A percentile compares a stretch with the other conserved stretches of the same genome.
These are phyloP conservation scores for Plasmodium knowlesi DNA, from an alignment of 169 alveolate genomes.

Conservation along the genomic window DNA sequence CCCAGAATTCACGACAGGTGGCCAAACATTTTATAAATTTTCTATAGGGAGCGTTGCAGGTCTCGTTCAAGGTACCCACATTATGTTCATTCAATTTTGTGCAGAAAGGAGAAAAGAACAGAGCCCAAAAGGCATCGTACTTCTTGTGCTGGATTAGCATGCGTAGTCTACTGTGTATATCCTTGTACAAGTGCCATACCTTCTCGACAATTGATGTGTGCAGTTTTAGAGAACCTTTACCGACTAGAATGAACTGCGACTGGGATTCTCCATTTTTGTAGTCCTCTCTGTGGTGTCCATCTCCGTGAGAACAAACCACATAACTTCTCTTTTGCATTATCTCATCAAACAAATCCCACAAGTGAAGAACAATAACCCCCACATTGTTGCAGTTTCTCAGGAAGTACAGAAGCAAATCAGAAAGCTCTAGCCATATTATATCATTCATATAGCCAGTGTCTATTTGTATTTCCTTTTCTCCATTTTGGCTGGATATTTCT, in stretches of 20 bases:
- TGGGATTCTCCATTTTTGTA: background rate
- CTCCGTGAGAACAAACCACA: background rate
- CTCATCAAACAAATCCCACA: background rate
- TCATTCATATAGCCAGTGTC: constrained; percentile 51
- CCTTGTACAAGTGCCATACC: background rate
- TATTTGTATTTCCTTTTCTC: background rate
- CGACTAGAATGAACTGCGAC: background rate
- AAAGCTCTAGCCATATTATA: constrained; percentile 22
- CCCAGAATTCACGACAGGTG: background rate
- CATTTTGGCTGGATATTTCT: background rate
- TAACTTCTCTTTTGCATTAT: background rate
- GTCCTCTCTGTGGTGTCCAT: background rate
- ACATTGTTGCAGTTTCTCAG: background rate
- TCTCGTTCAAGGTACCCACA: background rate
- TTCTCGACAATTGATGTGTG: background rate
- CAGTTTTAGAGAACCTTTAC: background rate
- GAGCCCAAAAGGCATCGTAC: background rate
- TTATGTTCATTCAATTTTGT: constrained; percentile 10
- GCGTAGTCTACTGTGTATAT: background rate
- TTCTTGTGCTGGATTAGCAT: background rate
- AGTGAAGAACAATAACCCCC: background rate
- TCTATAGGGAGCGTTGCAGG: background rate
- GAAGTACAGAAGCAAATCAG: background rate
- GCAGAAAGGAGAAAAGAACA: constrained; percentile 42
- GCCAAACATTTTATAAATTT: background rate